phyloP scores from a whole-genome alignment of 306 rosid genomes.

The Vicia villosa region DNA sequence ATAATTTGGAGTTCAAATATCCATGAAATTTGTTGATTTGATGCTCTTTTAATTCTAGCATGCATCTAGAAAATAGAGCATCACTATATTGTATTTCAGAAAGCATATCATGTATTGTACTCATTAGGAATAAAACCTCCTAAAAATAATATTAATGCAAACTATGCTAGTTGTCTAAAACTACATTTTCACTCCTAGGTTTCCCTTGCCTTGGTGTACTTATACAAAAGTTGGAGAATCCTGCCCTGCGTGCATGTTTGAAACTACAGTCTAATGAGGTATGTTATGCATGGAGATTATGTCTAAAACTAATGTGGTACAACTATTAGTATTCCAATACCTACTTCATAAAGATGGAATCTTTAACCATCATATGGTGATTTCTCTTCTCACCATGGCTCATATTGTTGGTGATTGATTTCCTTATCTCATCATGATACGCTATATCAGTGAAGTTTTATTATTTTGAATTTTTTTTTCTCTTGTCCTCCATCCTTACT shows the following conservation, averaged over 20 bases:
- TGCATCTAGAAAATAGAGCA: conserved; percentile 7
- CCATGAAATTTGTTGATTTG: too few species aligned
- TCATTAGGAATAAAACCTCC: conserved; percentile 24
- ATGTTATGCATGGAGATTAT: conserved; percentile 18
- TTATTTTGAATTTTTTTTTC: not conserved
- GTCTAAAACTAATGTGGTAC: not conserved
- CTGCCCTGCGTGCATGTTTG: conserved; percentile 79
- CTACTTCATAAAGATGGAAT: not conserved
- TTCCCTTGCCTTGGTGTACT: conserved; percentile 95
- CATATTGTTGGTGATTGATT: not conserved
- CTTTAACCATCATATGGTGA: not conserved
- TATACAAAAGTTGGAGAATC: conserved; percentile 97
- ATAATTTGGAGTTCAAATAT: too few species aligned
- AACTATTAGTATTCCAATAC: not conserved
- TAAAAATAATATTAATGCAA: conserved; percentile 28
- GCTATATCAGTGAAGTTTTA: not conserved
- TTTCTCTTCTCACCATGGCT: not conserved
- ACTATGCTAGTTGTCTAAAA: conserved; percentile 22
- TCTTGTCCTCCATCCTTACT: not conserved
- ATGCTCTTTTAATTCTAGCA: conserved; percentile 15
- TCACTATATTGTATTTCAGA: not conserved
- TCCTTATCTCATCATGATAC: not conserved
- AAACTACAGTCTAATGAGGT: conserved; percentile 89
- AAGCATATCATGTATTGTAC: conserved; percentile 11
- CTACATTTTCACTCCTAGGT: conserved; percentile 53